Conservation (phyloP, 164 flowering plant genomes). For the Kingdonia uniflora region DNA sequence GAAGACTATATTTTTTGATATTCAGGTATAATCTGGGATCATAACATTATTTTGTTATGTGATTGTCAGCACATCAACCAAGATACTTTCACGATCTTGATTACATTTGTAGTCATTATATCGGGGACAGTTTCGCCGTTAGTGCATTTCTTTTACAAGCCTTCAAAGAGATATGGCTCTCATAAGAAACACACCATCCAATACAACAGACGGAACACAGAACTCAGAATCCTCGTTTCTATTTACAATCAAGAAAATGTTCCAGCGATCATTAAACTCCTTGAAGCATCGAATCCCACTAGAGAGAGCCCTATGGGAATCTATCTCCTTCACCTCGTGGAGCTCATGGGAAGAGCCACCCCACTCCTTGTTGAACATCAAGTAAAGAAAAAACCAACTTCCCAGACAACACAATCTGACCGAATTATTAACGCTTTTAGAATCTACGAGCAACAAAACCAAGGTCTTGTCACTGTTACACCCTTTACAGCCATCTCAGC, state of each 20-base stretch:
- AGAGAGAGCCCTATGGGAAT: conserved; percentile 24
- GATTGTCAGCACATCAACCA: too few species aligned
- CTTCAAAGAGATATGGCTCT: conserved; percentile 32
- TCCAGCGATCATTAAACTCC: conserved; percentile 20
- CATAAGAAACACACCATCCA: conserved; percentile 34
- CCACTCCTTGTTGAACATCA: conserved; percentile 32
- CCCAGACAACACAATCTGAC: conserved; percentile 4
- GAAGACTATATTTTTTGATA: too few species aligned
- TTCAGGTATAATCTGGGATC: too few species aligned
- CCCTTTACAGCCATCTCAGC: conserved; percentile 30
- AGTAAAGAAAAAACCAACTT: too few species aligned
- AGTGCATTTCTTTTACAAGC: conserved; percentile 31
- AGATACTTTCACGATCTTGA: too few species aligned
- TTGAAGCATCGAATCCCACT: conserved; percentile 31
- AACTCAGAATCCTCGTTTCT: conserved; percentile 33
- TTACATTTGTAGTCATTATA: too few species aligned
- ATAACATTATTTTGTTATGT: too few species aligned
- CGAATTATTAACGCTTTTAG: conserved; percentile 28
- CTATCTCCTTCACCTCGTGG: conserved; percentile 20
- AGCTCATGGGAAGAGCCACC: conserved; percentile 31
- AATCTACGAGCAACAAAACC: conserved; percentile 18
- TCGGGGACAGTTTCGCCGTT: too few species aligned
- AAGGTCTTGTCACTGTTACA: conserved; percentile 15
- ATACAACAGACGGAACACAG: conserved; percentile 17
- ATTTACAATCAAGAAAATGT: conserved; percentile 28